Percentiles rank a stretch among this genome's conserved stretches.
Conservation (phyloP, 208 protist genomes). For the Tetramitus jugosus region DNA sequence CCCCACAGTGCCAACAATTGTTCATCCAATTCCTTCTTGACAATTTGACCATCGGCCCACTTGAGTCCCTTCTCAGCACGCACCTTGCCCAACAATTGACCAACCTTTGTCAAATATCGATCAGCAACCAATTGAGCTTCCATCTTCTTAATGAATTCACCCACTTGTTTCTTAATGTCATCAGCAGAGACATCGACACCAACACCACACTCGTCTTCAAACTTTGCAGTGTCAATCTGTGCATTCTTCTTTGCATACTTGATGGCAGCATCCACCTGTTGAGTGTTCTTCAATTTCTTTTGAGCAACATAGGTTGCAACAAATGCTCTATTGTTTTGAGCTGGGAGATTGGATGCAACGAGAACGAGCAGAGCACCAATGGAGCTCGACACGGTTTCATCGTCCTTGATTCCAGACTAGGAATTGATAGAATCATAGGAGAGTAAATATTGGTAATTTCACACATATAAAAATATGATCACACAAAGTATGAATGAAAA, state of each 20-base stretch:
- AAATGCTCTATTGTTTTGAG: background rate
- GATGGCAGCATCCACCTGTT: background rate
- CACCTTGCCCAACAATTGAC: background rate
- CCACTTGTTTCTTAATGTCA: background rate
- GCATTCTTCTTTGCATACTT: background rate
- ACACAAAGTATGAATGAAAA: too few relatives aligned
- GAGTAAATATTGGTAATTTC: too few relatives aligned
- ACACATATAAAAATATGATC: too few relatives aligned
- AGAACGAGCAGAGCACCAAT: background rate
- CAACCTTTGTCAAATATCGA: background rate
- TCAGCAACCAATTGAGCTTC: background rate
- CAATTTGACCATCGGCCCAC: background rate
- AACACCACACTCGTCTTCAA: conserved; percentile 10
- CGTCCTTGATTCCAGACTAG: background rate
- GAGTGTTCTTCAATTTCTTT: background rate
- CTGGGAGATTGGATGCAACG: background rate
- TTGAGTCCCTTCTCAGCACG: background rate
- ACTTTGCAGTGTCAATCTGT: background rate
- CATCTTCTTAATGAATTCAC: background rate
- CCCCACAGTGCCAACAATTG: background rate
- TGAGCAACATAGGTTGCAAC: background rate
- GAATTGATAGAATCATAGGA: too few relatives aligned
- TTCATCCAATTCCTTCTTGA: background rate
- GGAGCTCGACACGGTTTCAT: background rate
- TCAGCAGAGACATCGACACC: background rate